A percentile compares a stretch with the other conserved stretches of the same genome.
phyloP scores from a whole-genome alignment of 2,329 filamentous ascomycete genomes.

The Neospermospora avenae region DNA sequence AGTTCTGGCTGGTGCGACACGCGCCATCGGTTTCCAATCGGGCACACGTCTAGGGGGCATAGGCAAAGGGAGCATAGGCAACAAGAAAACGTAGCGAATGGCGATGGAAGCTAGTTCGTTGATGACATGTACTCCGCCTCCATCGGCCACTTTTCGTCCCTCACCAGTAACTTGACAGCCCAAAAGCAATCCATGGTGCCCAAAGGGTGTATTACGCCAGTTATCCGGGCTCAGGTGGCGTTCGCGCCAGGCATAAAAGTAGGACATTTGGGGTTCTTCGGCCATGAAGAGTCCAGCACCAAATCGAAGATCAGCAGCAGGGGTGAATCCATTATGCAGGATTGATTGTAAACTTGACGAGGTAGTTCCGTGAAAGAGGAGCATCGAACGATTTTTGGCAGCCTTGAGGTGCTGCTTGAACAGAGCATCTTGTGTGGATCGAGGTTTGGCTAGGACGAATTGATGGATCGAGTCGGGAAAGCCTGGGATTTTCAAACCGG shows the following conservation, averaged over 20 bases:
- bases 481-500: not conserved
- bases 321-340: not conserved
- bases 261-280: not conserved
- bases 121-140: not conserved
- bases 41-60: no score
- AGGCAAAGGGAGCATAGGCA: no score
- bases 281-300: conserved; percentile 5
- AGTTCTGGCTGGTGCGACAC: not conserved
- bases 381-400: not conserved
- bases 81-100: not conserved
- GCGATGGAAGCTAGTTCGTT: not conserved
- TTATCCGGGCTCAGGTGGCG: not conserved
- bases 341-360: not conserved
- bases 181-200: not conserved
- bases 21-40: no score
- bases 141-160: not conserved
- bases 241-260: not conserved
- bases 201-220: not conserved
- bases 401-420: not conserved
- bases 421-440: not conserved
- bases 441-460: not conserved
- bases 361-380: conserved; percentile 2
- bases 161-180: not conserved
- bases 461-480: not conserved
- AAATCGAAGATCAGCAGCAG: not conserved